Conservation (phyloP, 2,329 filamentous ascomycete genomes). For the Cylindrodendrum hubeiense region DNA sequence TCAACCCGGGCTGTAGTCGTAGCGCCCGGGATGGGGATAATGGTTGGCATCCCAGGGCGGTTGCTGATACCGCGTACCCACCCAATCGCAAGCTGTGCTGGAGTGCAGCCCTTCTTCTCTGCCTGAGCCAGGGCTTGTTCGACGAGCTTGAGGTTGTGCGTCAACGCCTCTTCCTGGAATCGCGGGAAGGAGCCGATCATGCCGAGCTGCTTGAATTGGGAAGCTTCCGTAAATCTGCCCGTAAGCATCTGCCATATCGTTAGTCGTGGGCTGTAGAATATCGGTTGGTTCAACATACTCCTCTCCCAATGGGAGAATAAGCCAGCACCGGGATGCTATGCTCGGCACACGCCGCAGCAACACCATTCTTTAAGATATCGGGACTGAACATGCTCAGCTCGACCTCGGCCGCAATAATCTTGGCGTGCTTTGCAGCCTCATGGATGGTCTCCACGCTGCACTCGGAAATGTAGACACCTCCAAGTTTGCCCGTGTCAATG, state of each 20-base stretch:
- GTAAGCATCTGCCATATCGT: constrained; percentile 44
- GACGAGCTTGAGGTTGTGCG: constrained; percentile 73
- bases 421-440: constrained; percentile 58
- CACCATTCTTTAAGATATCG: constrained; percentile 63
- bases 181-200: constrained; percentile 59
- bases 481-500: constrained; percentile 64
- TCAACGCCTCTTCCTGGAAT: constrained; percentile 73
- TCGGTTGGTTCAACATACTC: constrained; percentile 49
- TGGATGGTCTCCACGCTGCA: constrained; percentile 62
- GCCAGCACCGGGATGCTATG: constrained; percentile 77
- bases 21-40: constrained; percentile 77
- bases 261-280: constrained; percentile 13
- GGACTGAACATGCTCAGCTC: constrained; percentile 65
- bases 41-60: constrained; percentile 64
- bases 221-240: constrained; percentile 41
- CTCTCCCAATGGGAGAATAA: constrained; percentile 77
- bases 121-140: constrained; percentile 69
- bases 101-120: constrained; percentile 68
- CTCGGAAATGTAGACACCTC: constrained; percentile 65
- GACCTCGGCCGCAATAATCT: constrained; percentile 63
- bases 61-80: constrained; percentile 69
- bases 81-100: constrained; percentile 74
- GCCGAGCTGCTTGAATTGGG: constrained; percentile 40
- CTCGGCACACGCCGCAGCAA: constrained; percentile 69
- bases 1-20: constrained; percentile 66